Conservation (phyloP, 2,329 filamentous ascomycete species). For the Fusarium protoensiforme region DNA sequence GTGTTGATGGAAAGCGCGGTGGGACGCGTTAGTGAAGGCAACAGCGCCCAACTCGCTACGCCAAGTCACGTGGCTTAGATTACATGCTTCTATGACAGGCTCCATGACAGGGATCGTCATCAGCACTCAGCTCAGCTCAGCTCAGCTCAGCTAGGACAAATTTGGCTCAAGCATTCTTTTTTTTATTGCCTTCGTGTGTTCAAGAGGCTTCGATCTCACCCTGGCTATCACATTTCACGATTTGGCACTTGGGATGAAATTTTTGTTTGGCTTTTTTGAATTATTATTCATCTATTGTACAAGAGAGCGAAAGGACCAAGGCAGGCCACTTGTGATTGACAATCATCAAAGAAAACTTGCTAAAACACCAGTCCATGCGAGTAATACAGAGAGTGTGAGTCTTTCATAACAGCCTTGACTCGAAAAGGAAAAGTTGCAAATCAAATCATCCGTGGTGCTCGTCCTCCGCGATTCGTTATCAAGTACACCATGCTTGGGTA, state of each 20-base stretch:
- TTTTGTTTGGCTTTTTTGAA: slow-evolving; percentile 4
- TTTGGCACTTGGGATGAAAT: background rate
- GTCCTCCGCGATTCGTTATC: background rate
- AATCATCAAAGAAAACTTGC: slow-evolving; percentile 15
- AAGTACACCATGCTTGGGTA: background rate
- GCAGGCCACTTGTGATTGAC: slow-evolving; percentile 11
- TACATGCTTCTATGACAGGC: background rate
- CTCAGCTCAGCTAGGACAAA: background rate
- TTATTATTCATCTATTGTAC: slow-evolving; percentile 33
- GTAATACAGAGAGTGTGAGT: slow-evolving; percentile 7
- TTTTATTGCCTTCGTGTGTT: background rate
- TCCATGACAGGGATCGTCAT: background rate
- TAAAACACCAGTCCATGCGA: slow-evolving; percentile 35
- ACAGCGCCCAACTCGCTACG: slow-evolving; percentile 43
- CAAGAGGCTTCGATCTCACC: background rate
- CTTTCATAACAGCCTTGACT: background rate
- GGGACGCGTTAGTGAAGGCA: slow-evolving; percentile 49
- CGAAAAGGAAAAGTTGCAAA: background rate
- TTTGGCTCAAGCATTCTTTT: background rate
- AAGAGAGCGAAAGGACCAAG: slow-evolving; percentile 29
- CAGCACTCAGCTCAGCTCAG: slow-evolving; percentile 4
- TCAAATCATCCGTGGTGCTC: background rate
- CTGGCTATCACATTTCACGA: background rate
- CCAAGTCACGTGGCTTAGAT: slow-evolving; percentile 51
- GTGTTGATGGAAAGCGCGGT: slow-evolving; percentile 44